Conservation (phyloP, 495 filamentous ascomycete species). For the Penicillium alfredii region DNA sequence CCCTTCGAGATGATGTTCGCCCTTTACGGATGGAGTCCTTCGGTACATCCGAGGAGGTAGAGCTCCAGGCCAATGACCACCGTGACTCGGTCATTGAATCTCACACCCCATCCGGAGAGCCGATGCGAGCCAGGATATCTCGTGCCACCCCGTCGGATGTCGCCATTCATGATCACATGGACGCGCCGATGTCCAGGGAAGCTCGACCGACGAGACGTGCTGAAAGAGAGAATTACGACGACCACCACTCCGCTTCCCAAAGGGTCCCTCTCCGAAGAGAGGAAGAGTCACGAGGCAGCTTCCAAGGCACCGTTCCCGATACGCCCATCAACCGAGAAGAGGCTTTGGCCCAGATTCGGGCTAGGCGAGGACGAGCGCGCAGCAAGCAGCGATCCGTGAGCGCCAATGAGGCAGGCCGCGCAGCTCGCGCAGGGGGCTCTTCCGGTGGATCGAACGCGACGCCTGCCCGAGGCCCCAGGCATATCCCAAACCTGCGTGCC, state of each 20-base stretch:
- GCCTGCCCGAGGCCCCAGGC: constrained; percentile 24
- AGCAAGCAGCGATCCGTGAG: constrained; percentile 42
- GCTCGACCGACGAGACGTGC: constrained; percentile 8
- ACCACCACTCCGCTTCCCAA: constrained; percentile 23
- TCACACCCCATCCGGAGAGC: constrained; percentile 15
- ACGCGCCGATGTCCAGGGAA: constrained; percentile 7
- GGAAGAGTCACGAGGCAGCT: constrained; percentile 17
- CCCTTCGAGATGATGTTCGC: constrained; percentile 24
- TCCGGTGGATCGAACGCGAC: constrained; percentile 21
- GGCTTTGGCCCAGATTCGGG: constrained; percentile 47
- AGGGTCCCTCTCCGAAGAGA: constrained; percentile 30
- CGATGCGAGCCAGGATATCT: constrained; percentile 3
- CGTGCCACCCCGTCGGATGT: constrained; percentile 3
- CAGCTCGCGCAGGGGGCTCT: constrained; percentile 22
- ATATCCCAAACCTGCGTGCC: constrained; percentile 34
- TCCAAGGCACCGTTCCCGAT: constrained; percentile 26
- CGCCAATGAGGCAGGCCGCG: constrained; percentile 29
- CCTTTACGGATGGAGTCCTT: constrained; percentile 13
- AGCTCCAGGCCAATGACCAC: constrained; percentile 1
- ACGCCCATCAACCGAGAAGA: constrained; percentile 45
- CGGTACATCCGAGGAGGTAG: constrained; percentile 4
- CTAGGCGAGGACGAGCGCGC: constrained; percentile 40
- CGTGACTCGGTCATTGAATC: constrained; percentile 8
- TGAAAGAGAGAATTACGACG: constrained; percentile 8
- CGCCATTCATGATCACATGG: neutral